phyloP scores from a whole-genome alignment of 352 stramenopile genomes.

The Labyrinthula sp. region DNA sequence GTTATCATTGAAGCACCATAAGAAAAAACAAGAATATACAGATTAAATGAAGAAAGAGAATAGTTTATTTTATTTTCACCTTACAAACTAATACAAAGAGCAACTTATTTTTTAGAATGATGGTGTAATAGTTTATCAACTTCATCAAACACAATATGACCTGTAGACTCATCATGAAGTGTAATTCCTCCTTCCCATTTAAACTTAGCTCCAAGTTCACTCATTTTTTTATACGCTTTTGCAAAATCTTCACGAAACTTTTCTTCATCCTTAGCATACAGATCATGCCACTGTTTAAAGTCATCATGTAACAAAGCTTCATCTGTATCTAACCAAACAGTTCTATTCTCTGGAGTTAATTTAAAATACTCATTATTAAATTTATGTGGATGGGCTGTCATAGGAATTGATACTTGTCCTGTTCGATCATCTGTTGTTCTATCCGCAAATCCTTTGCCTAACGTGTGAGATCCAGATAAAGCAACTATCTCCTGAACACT shows the following conservation, averaged over 20 bases:
- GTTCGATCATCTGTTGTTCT: conserved; percentile 26
- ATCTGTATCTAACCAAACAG: conserved; percentile 38
- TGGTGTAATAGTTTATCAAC: no score
- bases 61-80: no score
- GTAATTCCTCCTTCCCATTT: conserved; percentile 17
- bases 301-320: conserved; percentile 33
- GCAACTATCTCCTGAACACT: conserved; percentile 81
- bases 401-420: conserved; percentile 34
- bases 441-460: conserved; percentile 37
- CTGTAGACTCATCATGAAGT: no score
- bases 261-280: conserved; percentile 37
- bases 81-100: no score
- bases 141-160: no score
- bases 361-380: conserved; percentile 41
- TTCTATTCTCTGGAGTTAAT: conserved; percentile 27
- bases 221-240: conserved; percentile 34
- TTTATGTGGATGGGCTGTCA: conserved; percentile 32
- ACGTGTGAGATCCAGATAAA: conserved; percentile 51
- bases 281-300: conserved; percentile 35
- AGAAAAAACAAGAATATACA: no score
- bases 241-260: conserved; percentile 33
- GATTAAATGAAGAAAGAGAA: no score
- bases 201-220: conserved; percentile 34
- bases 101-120: no score
- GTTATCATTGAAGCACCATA: no score